Evolutionary conservation across 108 stramenopile genomes (phyloP).

Genomic region (Tribonema minus): DNA sequence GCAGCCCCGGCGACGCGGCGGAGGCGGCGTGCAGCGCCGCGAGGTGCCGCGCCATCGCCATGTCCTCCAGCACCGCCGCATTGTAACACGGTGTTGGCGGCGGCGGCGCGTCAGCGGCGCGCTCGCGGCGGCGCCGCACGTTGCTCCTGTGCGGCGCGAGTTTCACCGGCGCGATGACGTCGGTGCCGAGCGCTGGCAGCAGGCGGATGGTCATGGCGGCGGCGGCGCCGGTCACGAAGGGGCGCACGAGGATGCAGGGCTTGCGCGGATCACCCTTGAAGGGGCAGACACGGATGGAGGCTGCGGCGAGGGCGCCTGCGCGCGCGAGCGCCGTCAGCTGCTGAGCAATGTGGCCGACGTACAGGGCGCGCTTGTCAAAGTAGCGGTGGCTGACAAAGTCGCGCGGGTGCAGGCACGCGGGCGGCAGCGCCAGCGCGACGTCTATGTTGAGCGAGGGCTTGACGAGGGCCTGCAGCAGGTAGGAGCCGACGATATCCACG

Average conservation of each 20-base stretch:
- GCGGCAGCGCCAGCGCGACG: constrained; percentile 16
- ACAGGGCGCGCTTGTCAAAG: constrained; percentile 48
- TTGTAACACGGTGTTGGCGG: constrained; percentile 51
- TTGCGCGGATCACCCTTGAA: constrained; percentile 47
- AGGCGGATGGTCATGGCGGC: background rate
- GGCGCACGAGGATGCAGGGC: constrained; percentile 34
- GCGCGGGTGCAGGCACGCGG: constrained; percentile 22
- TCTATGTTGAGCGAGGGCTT: constrained; percentile 29
- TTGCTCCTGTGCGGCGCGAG: constrained; percentile 42
- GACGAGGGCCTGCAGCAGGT: constrained; percentile 5
- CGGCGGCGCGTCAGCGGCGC: background rate
- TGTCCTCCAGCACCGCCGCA: constrained; percentile 46
- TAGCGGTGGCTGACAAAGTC: constrained; percentile 49
- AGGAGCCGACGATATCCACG: constrained; percentile 21
- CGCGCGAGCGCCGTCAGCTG: background rate
- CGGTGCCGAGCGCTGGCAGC: constrained; percentile 4
- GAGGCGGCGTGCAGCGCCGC: constrained; percentile 21
- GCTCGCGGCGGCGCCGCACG: constrained; percentile 12
- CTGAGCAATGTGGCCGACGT: constrained; percentile 19
- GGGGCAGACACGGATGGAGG: background rate
- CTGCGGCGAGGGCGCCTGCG: background rate
- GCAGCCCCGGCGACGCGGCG: constrained; percentile 3
- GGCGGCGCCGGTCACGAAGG: background rate
- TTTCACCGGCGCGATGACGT: constrained; percentile 5
- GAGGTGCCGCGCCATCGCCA: constrained; percentile 17